A percentile compares a stretch with the other conserved stretches of the same genome.
Conservation (phyloP, 2,329 filamentous ascomycete species). For the Pestalotiopsis sp. region DNA sequence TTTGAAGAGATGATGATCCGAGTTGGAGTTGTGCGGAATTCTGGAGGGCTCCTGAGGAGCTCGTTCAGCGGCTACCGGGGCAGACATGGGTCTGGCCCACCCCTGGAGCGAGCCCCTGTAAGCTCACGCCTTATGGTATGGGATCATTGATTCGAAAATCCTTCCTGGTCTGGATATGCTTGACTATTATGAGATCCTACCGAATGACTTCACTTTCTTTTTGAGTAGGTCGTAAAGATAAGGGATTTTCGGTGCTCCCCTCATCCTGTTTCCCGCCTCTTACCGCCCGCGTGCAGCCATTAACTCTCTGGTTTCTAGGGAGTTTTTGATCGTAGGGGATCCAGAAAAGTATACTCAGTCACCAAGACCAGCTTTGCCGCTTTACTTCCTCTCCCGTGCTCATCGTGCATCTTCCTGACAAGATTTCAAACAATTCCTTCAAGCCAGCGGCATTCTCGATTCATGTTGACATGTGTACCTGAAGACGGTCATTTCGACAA, state of each 20-base stretch:
- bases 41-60: background rate
- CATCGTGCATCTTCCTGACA: background rate
- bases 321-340: background rate
- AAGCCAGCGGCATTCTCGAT: background rate
- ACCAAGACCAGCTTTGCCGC: background rate
- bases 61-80: background rate
- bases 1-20: background rate
- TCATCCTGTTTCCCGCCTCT: background rate
- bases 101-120: background rate
- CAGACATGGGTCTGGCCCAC: background rate
- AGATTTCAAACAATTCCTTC: background rate
- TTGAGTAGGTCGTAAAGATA: too few relatives aligned
- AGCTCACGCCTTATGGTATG: background rate
- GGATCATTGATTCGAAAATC: too few relatives aligned
- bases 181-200: too few relatives aligned
- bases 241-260: too few relatives aligned
- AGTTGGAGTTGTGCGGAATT: background rate
- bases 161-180: too few relatives aligned
- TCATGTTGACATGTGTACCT: background rate
- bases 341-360: background rate
- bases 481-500: background rate
- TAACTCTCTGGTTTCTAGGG: background rate
- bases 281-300: too few relatives aligned
- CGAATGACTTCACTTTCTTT: too few relatives aligned
- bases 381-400: background rate